These are phyloP conservation scores for Leishmania guyanensis DNA, from an alignment of 208 protist genomes.

Conservation along the genomic window DNA sequence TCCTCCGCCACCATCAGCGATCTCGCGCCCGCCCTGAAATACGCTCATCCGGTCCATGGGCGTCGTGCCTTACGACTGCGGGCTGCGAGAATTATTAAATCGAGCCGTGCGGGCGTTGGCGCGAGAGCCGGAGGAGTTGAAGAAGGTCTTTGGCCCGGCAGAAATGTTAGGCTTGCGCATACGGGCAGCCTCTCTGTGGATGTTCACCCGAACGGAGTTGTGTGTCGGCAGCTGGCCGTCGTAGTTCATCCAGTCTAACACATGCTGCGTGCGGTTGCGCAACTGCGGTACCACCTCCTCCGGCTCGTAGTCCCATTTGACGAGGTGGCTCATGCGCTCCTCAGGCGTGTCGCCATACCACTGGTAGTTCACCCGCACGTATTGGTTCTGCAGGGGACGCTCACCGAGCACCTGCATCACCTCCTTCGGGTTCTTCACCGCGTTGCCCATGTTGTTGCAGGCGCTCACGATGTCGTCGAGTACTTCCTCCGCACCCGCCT, in stretches of 20 bases:
- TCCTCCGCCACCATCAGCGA: background rate
- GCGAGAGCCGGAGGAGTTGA: constrained; percentile 81
- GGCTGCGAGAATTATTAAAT: constrained; percentile 39
- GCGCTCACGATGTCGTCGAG: constrained; percentile 56
- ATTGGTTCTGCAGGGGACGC: constrained; percentile 87
- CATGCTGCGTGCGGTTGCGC: constrained; percentile 65
- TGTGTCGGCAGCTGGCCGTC: constrained; percentile 85
- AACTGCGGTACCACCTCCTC: constrained; percentile 50
- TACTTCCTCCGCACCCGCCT: constrained; percentile 46
- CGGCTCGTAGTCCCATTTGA: constrained; percentile 87
- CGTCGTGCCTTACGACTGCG: background rate
- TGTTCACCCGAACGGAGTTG: constrained; percentile 75
- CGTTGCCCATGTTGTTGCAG: constrained; percentile 62
- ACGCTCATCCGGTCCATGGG: background rate
- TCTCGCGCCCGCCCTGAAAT: background rate
- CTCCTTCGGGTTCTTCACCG: constrained; percentile 67
- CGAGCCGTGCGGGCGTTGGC: constrained; percentile 75
- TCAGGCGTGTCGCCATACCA: constrained; percentile 91
- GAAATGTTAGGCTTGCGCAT: constrained; percentile 59
- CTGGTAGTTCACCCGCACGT: constrained; percentile 91
- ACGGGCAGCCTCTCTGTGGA: constrained; percentile 66
- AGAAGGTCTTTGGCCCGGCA: constrained; percentile 68
- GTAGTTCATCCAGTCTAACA: constrained; percentile 87
- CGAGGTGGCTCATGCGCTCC: constrained; percentile 83
- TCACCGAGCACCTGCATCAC: constrained; percentile 74